Evolutionary conservation across 331 rosid species (phyloP).

Genomic region (Spiraea crenata): DNA sequence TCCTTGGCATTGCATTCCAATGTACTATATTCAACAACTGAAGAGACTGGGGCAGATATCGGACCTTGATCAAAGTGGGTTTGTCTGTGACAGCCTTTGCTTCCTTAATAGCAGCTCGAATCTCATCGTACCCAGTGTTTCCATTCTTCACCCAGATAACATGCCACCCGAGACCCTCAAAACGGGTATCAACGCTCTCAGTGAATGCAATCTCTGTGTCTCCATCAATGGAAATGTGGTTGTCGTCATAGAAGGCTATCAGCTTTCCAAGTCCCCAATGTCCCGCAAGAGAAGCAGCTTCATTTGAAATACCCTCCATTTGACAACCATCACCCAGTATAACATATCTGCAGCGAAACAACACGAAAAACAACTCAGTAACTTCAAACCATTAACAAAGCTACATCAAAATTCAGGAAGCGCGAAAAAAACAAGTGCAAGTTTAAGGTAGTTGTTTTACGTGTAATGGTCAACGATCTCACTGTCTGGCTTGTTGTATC

Average conservation of each 20-base stretch:
- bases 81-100: slow-evolving; percentile 86
- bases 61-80: slow-evolving; percentile 89
- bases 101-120: slow-evolving; percentile 92
- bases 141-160: slow-evolving; percentile 98
- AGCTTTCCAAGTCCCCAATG: slow-evolving; percentile 98
- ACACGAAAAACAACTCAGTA: slow-evolving; percentile 11
- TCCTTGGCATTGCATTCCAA: neutral
- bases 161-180: slow-evolving; percentile 95
- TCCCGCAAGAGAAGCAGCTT: slow-evolving; percentile 86
- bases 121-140: slow-evolving; percentile 81
- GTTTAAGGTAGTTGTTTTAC: slow-evolving; percentile 34
- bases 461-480: slow-evolving; percentile 93
- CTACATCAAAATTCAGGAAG: neutral
- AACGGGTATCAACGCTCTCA: slow-evolving; percentile 76
- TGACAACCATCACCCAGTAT: slow-evolving; percentile 94
- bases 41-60: slow-evolving; percentile 14
- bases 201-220: slow-evolving; percentile 91
- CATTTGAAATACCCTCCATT: slow-evolving; percentile 95
- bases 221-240: slow-evolving; percentile 96
- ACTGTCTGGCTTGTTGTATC: slow-evolving; percentile 79
- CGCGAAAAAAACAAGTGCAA: neutral
- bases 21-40: neutral
- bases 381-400: neutral
- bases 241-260: slow-evolving; percentile 91
- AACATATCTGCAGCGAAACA: slow-evolving; percentile 46